These are phyloP conservation scores for Coemansia sp. DNA, from an alignment of 192 early-diverging fungal genomes.

Conservation along the genomic window DNA sequence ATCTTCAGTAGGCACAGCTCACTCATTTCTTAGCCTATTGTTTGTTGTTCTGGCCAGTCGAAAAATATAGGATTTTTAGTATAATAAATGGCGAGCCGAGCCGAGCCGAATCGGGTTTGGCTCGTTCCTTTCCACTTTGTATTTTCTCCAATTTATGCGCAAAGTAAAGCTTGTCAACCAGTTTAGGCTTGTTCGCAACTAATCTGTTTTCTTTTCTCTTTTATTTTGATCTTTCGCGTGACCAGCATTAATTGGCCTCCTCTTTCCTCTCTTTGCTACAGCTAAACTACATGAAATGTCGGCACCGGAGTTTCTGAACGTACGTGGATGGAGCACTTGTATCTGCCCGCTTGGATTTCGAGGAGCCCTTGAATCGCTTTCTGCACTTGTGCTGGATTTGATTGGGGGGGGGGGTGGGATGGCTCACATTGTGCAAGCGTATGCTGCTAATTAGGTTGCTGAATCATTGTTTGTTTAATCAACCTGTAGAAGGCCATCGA, in stretches of 20 bases:
- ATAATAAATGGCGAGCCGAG: background rate
- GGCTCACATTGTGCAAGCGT: no score
- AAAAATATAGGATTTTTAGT: background rate
- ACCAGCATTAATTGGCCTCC: background rate
- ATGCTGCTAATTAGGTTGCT: background rate
- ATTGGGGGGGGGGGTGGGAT: no score
- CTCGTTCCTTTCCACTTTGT: background rate
- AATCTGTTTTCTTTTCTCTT: background rate
- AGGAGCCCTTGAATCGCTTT: background rate
- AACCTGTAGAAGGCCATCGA: slow-evolving; percentile 80
- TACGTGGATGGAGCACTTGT: background rate
- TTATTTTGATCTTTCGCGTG: background rate
- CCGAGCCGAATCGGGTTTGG: background rate
- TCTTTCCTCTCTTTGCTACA: background rate
- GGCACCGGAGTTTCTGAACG: background rate
- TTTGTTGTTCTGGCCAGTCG: background rate
- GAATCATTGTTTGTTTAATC: background rate
- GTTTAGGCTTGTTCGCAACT: no score
- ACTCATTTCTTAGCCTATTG: background rate
- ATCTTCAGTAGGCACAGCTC: background rate
- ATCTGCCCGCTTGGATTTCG: background rate
- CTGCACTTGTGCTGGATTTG: background rate
- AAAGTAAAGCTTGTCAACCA: background rate
- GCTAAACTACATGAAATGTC: background rate
- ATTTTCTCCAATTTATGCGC: no score